Evolutionary conservation across 106 monocot genomes (phyloP).

Genomic region (Ottelia alismoides): DNA sequence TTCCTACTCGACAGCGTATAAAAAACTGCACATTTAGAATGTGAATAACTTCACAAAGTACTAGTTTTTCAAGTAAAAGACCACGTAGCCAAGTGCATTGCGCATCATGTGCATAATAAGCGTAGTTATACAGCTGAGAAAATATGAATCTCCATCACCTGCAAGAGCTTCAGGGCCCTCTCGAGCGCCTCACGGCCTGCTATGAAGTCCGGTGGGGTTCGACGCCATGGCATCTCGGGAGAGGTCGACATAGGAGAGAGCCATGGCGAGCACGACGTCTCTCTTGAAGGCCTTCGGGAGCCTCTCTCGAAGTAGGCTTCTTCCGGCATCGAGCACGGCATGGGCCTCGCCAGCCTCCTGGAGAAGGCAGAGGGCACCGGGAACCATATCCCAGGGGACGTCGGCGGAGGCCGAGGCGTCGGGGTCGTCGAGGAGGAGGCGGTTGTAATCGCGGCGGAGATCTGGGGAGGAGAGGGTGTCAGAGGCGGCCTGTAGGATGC

Average conservation of each 20-base stretch:
- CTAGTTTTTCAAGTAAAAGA: too few species aligned
- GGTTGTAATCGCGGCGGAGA: slow-evolving; percentile 55
- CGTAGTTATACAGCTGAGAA: too few species aligned
- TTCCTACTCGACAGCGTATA: too few species aligned
- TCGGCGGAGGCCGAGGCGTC: slow-evolving; percentile 28
- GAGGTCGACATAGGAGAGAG: slow-evolving; percentile 70
- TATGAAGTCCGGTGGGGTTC: slow-evolving; percentile 56
- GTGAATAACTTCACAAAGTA: too few species aligned
- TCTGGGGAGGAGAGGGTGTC: slow-evolving; percentile 38
- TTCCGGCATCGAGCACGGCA: slow-evolving; percentile 51
- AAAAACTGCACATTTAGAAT: too few species aligned
- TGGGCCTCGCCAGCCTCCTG: slow-evolving; percentile 78
- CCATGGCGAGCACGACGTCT: slow-evolving; percentile 88
- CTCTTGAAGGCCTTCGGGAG: slow-evolving; percentile 82
- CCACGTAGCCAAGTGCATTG: too few species aligned
- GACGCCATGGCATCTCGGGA: slow-evolving; percentile 81
- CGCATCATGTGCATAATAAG: too few species aligned
- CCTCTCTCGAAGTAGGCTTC: slow-evolving; percentile 41
- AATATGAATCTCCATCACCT: too few species aligned
- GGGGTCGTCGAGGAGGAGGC: slow-evolving; percentile 43
- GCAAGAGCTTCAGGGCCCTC: slow-evolving; percentile 80
- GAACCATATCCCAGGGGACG: slow-evolving; percentile 85
- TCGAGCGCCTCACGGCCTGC: slow-evolving; percentile 76
- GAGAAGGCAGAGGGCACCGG: slow-evolving; percentile 72
- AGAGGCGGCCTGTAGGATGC: slow-evolving; percentile 80